Conservation (phyloP, 2,329 filamentous ascomycete species). For the Colletotrichum costaricense region DNA sequence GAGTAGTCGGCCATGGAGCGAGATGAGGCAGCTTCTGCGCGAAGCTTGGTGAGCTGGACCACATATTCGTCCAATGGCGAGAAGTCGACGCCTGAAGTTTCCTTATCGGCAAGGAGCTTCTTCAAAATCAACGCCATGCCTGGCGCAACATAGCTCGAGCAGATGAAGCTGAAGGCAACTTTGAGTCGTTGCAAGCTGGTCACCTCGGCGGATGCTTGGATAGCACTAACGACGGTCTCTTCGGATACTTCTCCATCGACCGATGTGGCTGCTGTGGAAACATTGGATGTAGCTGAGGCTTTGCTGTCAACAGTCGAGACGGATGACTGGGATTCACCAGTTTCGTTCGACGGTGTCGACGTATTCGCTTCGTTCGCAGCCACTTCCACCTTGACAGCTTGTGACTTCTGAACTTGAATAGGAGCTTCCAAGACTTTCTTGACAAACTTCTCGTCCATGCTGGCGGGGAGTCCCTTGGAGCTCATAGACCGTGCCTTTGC, state of each 20-base stretch:
- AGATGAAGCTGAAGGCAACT: conserved; percentile 73
- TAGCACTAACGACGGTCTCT: conserved; percentile 52
- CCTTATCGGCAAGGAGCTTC: conserved; percentile 50
- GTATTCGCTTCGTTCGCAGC: conserved; percentile 40
- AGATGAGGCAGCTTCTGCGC: conserved; percentile 76
- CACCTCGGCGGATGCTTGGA: conserved; percentile 61
- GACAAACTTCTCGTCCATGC: conserved; percentile 89
- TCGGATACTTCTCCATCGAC: conserved; percentile 46
- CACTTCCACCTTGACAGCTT: conserved; percentile 48
- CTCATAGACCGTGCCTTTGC: conserved; percentile 78
- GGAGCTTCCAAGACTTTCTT: conserved; percentile 81
- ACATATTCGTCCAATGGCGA: conserved; percentile 77
- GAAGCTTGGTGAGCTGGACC: conserved; percentile 71
- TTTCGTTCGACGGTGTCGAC: conserved; percentile 44
- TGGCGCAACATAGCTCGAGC: conserved; percentile 68
- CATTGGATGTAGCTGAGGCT: conserved; percentile 50
- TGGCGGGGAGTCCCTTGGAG: conserved; percentile 74
- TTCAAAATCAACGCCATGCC: conserved; percentile 56
- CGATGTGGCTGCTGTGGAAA: conserved; percentile 59
- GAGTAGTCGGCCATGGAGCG: conserved; percentile 78
- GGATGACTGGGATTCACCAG: conserved; percentile 56
- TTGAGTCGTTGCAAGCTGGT: conserved; percentile 71
- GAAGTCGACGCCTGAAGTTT: conserved; percentile 68
- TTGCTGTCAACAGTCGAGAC: conserved; percentile 48
- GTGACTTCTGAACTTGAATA: conserved; percentile 73